Evolutionary conservation across 2,329 filamentous ascomycete genomes (phyloP), one percentile per base, ranked within the genome.

Genomic region (Thelonectria blattea): DNA sequence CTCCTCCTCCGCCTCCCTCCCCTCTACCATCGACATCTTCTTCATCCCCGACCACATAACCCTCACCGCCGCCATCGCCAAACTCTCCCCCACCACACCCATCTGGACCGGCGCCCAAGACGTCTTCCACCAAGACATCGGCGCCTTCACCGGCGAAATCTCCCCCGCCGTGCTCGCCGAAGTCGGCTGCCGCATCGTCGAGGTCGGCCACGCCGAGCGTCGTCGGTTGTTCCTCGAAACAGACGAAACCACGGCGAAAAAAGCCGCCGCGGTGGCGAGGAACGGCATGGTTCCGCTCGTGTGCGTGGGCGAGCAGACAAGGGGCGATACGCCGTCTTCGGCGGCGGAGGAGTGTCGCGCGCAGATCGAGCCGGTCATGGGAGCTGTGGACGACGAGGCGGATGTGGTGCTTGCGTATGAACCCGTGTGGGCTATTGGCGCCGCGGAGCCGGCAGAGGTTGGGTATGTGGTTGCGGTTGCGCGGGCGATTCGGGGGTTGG

Each of bases 381-480:
- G 78, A 1, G 83, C 81, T 0, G 78, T 94, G 8, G 83, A 87
- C 1, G 79, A 80, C 11, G 80, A 86, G 15, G 85, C 87, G 0
- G 88, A 92, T 49, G 83, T 95, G 5, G 85, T 94, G 7, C 82
- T 96, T 58, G 92, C 92, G 1, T 96, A 96, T 72, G 92, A 96
- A 79, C 92, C 92, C 8, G 91, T 95, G 1, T 96, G 92, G 92
- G 92, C 92, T 1, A 96, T 95, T 74, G 92, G 92, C 0, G 88
- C 91, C 10, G 79, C 83, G 1, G 80, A 88, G 69, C 91, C 92
- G 2, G 92, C 92, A 0, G 83, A 83, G 8, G 84, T 88, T 17
- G 87, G 88, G 62, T 89, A 96, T 72, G 90, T 96, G 0, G 83
- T 89, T 4, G 83, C 81, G 39, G 91, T 95, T 2, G 88, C 90